Conservation (phyloP, 352 stramenopile genomes). For the Globisporangium paroecandrum region DNA sequence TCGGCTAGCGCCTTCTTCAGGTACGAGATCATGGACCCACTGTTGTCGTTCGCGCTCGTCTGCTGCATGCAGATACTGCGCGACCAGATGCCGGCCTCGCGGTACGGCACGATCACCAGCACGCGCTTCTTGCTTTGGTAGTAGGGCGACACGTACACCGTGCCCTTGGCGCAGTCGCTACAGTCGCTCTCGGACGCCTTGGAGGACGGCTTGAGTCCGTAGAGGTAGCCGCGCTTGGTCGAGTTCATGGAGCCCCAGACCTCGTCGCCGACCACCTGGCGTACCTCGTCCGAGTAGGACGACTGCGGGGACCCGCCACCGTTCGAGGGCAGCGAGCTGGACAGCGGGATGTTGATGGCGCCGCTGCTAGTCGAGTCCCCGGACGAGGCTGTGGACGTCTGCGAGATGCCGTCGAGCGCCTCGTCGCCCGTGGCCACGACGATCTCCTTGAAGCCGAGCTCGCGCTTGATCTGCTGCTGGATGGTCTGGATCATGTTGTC, state of each 20-base stretch:
- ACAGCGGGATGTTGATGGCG: conserved; percentile 6
- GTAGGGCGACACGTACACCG: conserved; percentile 58
- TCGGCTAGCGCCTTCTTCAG: conserved; percentile 76
- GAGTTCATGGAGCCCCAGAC: conserved; percentile 20
- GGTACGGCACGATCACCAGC: conserved; percentile 82
- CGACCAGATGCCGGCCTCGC: conserved; percentile 83
- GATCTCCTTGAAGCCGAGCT: conserved; percentile 68
- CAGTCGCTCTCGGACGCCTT: conserved; percentile 38
- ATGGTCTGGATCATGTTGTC: conserved; percentile 68
- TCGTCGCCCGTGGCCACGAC: conserved; percentile 58
- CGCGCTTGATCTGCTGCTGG: conserved; percentile 49
- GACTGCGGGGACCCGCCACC: conserved; percentile 10
- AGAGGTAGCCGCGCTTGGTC: conserved; percentile 21
- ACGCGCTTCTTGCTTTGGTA: conserved; percentile 63
- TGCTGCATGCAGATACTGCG: conserved; percentile 82
- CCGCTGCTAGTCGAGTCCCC: conserved; percentile 2
- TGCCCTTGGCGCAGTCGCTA: conserved; percentile 59
- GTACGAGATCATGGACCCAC: conserved; percentile 77
- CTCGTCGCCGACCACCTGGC: conserved; percentile 19
- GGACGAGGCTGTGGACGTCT: conserved; percentile 6
- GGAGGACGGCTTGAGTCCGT: conserved; percentile 17
- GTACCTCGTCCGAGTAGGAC: conserved; percentile 27
- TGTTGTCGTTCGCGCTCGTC: conserved; percentile 47
- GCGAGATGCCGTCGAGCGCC: conserved; percentile 8
- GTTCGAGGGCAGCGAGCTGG: conserved; percentile 8